phyloP scores from a whole-genome alignment of 805 yeast genomes.

The Suhomyces faveliae region DNA sequence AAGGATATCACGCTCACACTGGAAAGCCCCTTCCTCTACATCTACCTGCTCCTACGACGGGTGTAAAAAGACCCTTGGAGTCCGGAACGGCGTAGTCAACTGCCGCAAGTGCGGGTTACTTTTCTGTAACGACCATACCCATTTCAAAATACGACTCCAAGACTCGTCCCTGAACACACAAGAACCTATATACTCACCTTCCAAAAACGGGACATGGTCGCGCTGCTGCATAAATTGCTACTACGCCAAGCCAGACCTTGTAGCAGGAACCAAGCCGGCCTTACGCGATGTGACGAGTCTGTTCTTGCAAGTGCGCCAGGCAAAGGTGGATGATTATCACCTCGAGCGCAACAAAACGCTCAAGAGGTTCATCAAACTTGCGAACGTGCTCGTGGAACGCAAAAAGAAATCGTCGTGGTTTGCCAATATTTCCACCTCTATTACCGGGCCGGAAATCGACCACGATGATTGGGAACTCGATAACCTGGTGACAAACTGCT shows the following conservation, averaged over 20 bases:
- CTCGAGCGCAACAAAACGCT: slow-evolving; percentile 56
- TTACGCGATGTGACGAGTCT: slow-evolving; percentile 42
- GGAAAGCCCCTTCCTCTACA: slow-evolving; percentile 49
- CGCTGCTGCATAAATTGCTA: slow-evolving; percentile 69
- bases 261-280: slow-evolving; percentile 40
- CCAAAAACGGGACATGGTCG: slow-evolving; percentile 58
- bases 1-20: slow-evolving; percentile 49
- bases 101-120: slow-evolving; percentile 77
- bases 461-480: slow-evolving; percentile 57
- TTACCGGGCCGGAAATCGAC: background rate
- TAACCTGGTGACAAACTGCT: slow-evolving; percentile 49
- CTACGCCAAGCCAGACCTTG: slow-evolving; percentile 51
- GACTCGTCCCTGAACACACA: background rate
- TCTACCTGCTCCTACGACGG: slow-evolving; percentile 37
- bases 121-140: slow-evolving; percentile 65
- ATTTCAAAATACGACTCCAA: slow-evolving; percentile 36
- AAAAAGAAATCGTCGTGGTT: slow-evolving; percentile 6
- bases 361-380: slow-evolving; percentile 55
- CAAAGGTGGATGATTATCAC: slow-evolving; percentile 46
- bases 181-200: slow-evolving; percentile 19
- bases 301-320: slow-evolving; percentile 44
- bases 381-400: slow-evolving; percentile 23
- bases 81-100: slow-evolving; percentile 59
- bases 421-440: background rate
- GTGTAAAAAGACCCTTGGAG: slow-evolving; percentile 46